Evolutionary conservation across 306 rosid species (phyloP), one percentile per base, ranked within the genome.

Genomic region (Acacia melanoxylon): DNA sequence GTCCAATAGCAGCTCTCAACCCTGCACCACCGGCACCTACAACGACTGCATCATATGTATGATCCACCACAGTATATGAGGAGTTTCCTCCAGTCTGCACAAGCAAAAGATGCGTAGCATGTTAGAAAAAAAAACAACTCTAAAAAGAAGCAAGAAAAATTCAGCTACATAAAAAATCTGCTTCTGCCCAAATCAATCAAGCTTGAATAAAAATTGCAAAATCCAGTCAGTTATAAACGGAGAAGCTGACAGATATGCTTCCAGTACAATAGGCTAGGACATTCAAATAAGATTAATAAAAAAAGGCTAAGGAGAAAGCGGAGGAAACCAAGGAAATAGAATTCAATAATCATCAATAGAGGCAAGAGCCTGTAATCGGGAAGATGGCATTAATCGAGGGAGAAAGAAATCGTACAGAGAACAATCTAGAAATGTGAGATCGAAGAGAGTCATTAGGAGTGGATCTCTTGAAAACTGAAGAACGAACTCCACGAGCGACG

Each of bases 11-110:
- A 48, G 99, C 98, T 89, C 98, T 89, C 78, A 93, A 78, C 70
- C 99, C 99, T 5, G 99, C 99, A 12, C 99, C 99, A 29, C 98
- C 99, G 31, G 99, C 98, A 71, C 99, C 99, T 14, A 95, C 98
- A 6, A 95, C 96, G 40, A 95, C 88, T 1, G 99, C 98, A 72
- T 95, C 99, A 61, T 95, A 95, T 5, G 86, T 90, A 62, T 95
- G 99, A 85, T 95, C 99, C 68, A 95, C 99, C 68, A 92, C 91
- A 4, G 94, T 95, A 76, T 95, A 95, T 2, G 97, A 86, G 20
- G 95, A 75, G 66, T 83, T 86, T 25, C 76, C 90, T 15, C 91
- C 83, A 72, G 89, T 81, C 99, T 95, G 91, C 90, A 76, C 40
- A 67, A 74, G 63, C 51, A 86, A 76, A 56, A 84, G 5, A 27